Evolutionary conservation across 116 monocot species (phyloP), one percentile per base, ranked within the genome.

Genomic region (Zostera marina): DNA sequence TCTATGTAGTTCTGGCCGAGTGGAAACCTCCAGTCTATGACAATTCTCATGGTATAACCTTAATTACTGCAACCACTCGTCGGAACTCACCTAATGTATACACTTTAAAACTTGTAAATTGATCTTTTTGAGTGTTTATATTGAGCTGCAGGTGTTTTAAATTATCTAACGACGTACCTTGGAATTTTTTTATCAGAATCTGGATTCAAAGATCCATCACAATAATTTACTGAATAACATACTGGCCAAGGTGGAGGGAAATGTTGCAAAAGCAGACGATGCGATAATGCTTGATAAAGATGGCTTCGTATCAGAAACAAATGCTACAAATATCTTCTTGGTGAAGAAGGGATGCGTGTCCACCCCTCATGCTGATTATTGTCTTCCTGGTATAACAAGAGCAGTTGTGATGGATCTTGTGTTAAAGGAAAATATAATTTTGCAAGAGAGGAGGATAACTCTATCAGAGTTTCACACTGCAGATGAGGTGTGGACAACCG

Each of bases 1-100:
- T 12, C 2, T 15, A 68, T 16, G 53, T 69, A 94, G 94, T 94
- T 52, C 94, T 94, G 71, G 94, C 94, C 71, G 94, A 94, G 64
- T 94, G 94, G 94, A 94, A 94, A 68, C 94, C 84, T 39, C 84
- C 94, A 42, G 94, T 94, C 16, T 94, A 94, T 81, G 84, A 84
- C 52, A 94, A 94, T 59, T 79, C 81, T 38, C 24, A 57, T 32
- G 93, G 93, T 40, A 82, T 84, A 73, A 84, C 63, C 17, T 70
- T 94, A 61, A 75, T 84, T 24, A 93, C 93, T 60, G 93, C 88
- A 52, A 79, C 81, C 22, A 93, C 88, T 15, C 84, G 81, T 42
- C 88, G 93, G 15, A 94, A 94, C 68, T 94, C 88, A 52, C 88
- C 93, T 52, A 88, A 84, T 77, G 93, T 88, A 79, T 79, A 73